A percentile compares a stretch with the other conserved stretches of the same genome.
Evolutionary conservation across 2,329 filamentous ascomycete species (phyloP).

Genomic region (Xylaria arbuscula): DNA sequence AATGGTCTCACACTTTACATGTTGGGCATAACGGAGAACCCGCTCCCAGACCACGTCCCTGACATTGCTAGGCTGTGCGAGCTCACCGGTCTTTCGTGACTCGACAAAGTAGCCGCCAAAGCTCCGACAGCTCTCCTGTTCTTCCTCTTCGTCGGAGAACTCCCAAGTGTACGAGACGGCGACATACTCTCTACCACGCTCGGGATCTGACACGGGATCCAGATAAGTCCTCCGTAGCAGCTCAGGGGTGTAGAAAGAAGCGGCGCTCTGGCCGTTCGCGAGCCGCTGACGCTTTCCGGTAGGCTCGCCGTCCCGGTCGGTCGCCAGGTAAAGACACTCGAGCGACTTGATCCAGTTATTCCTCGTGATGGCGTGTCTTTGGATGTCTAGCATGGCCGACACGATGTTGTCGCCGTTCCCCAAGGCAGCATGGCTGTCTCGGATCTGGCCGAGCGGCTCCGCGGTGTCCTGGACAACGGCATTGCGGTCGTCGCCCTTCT

Average conservation of each 20-base stretch:
- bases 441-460: constrained; percentile 45
- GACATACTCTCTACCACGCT: constrained; percentile 43
- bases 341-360: constrained; percentile 47
- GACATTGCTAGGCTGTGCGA: constrained; percentile 42
- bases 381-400: constrained; percentile 44
- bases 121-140: constrained; percentile 27
- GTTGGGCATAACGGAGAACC: constrained; percentile 43
- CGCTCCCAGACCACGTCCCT: constrained; percentile 46
- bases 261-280: constrained; percentile 38
- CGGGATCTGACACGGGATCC: constrained; percentile 40
- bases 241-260: constrained; percentile 33
- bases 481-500: constrained; percentile 35
- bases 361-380: constrained; percentile 41
- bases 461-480: constrained; percentile 48
- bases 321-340: constrained; percentile 45
- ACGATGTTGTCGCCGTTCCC: constrained; percentile 37
- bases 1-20: constrained; percentile 45
- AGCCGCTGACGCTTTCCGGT: constrained; percentile 45
- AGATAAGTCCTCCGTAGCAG: constrained; percentile 44
- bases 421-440: constrained; percentile 35
- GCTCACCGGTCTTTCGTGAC: constrained; percentile 40
- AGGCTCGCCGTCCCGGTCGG: constrained; percentile 37
- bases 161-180: constrained; percentile 49
- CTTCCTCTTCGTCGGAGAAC: constrained; percentile 43
- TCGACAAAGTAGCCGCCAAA: constrained; percentile 43